These are phyloP conservation scores for Aspergillus sp. DNA, from an alignment of 2,329 filamentous ascomycete genomes.

Conservation along the genomic window DNA sequence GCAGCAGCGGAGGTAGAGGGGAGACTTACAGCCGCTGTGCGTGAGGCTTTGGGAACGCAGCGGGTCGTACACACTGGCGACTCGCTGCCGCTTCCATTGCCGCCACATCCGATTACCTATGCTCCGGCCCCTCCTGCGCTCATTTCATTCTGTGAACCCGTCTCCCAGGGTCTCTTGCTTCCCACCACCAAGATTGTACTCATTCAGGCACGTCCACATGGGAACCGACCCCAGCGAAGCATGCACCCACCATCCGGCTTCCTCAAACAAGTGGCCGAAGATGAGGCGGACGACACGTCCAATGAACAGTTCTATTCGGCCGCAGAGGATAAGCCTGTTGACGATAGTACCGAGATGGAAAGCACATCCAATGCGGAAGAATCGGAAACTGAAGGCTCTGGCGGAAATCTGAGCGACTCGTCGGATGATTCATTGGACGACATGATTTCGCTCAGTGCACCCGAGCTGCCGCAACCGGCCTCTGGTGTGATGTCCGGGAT, in stretches of 20 bases:
- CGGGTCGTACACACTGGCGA: constrained; percentile 83
- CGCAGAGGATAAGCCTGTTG: constrained; percentile 67
- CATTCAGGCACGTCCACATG: constrained; percentile 52
- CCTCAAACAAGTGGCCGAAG: constrained; percentile 59
- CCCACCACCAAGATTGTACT: constrained; percentile 82
- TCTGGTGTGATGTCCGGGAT: constrained; percentile 78
- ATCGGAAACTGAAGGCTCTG: constrained; percentile 57
- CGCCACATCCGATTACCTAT: constrained; percentile 81
- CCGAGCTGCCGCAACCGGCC: constrained; percentile 72
- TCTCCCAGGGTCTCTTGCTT: constrained; percentile 79
- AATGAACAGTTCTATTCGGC: constrained; percentile 94
- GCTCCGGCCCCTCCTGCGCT: constrained; percentile 79
- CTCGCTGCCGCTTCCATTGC: constrained; percentile 72
- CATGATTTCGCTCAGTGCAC: constrained; percentile 84
- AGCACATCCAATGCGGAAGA: constrained; percentile 58
- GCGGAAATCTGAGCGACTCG: constrained; percentile 64
- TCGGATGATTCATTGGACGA: constrained; percentile 93
- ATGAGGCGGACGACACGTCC: constrained; percentile 74
- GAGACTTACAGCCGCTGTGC: constrained; percentile 64
- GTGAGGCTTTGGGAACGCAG: constrained; percentile 70
- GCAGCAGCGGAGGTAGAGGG: constrained; percentile 50
- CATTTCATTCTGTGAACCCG: constrained; percentile 90
- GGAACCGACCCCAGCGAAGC: constrained; percentile 42
- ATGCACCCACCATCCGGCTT: constrained; percentile 51
- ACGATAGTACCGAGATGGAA: constrained; percentile 51